These are phyloP conservation scores for Yarrowia sp. DNA, from an alignment of 805 yeast species.

Conservation along the genomic window DNA sequence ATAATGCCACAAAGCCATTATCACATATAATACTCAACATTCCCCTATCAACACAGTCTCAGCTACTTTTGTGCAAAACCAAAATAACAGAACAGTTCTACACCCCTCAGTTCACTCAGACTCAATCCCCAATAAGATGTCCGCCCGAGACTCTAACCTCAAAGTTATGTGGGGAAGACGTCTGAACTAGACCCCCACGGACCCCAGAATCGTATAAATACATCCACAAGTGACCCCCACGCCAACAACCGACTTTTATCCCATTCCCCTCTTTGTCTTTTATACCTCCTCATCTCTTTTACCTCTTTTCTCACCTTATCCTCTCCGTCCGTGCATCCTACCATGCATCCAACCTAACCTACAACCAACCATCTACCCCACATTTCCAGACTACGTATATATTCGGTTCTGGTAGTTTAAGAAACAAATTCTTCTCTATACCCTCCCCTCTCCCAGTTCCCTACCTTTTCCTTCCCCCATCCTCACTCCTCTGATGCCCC, in stretches of 20 bases:
- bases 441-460: not conserved
- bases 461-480: not conserved
- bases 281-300: too few relatives aligned
- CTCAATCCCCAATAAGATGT: constrained; percentile 1
- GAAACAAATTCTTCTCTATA: not conserved
- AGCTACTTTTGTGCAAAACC: too few relatives aligned
- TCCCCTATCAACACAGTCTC: too few relatives aligned
- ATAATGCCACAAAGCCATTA: too few relatives aligned
- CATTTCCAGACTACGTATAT: not conserved
- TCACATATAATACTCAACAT: too few relatives aligned
- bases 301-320: too few relatives aligned
- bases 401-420: too few relatives aligned
- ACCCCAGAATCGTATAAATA: too few relatives aligned
- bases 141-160: too few relatives aligned
- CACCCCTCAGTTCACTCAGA: too few relatives aligned
- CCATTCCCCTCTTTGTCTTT: too few relatives aligned
- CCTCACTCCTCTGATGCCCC: not conserved
- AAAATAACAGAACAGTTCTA: too few relatives aligned
- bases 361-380: not conserved
- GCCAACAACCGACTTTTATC: not conserved
- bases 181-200: not conserved
- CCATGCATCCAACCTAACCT: not conserved
- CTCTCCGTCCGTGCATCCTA: not conserved
- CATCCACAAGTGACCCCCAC: not conserved
- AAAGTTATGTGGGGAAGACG: not conserved